Percentiles rank a stretch among this genome's conserved stretches.
These are phyloP conservation scores for Annona squamosa DNA, from an alignment of 164 flowering plant genomes.

Conservation along the genomic window DNA sequence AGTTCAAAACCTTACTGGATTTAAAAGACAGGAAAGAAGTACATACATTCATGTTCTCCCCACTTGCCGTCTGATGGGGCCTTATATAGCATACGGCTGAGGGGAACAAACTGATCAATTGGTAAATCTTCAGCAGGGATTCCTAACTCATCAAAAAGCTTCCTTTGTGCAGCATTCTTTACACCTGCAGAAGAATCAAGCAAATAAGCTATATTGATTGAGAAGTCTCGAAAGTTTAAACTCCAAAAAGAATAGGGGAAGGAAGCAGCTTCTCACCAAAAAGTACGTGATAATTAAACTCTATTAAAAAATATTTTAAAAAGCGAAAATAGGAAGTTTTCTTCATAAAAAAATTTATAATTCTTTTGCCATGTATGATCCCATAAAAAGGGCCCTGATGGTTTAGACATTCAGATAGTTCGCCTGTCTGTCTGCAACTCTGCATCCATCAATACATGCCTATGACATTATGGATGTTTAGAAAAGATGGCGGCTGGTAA, in stretches of 20 bases:
- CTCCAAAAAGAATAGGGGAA: not conserved
- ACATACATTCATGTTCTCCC: constrained; percentile 97
- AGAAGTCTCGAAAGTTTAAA: not conserved
- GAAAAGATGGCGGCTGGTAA: no score
- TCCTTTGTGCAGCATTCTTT: constrained; percentile 95
- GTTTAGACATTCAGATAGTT: not conserved
- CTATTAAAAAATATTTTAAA: no score
- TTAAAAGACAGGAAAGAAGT: no score
- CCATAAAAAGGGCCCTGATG: not conserved
- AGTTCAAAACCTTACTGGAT: not conserved
- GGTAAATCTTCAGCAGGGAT: constrained; percentile 86
- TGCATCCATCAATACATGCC: no score
- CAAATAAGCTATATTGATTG: not conserved
- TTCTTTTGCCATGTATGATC: not conserved
- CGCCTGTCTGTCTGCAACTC: not conserved
- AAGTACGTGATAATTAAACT: no score
- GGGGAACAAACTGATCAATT: constrained; percentile 70
- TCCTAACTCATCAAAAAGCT: constrained; percentile 92
- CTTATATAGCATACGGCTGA: constrained; percentile 89
- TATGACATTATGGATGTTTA: no score
- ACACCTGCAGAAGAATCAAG: constrained; percentile 43
- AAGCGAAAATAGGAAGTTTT: no score
- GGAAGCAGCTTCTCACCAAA: not conserved
- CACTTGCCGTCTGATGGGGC: constrained; percentile 99
- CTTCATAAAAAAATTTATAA: no score